Evolutionary conservation across 2,329 filamentous ascomycete species (phyloP), one percentile per base, ranked within the genome.

Genomic region (Aspergillus sp.): DNA sequence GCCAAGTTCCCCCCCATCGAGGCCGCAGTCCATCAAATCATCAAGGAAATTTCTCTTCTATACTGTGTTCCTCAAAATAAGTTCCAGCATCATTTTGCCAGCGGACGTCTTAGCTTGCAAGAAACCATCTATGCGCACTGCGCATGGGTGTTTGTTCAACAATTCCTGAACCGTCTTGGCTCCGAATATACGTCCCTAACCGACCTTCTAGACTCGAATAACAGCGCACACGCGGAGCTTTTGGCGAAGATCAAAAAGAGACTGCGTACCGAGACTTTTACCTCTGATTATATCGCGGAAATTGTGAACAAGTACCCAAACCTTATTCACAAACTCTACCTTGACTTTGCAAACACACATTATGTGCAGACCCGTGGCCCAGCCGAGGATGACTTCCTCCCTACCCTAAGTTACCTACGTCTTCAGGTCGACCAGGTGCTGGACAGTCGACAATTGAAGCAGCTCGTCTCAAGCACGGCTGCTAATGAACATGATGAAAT

Each of bases 41-140:
- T 95, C 81, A 98, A 98, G 83, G 95, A 99, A 76, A 89, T 96
- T 51, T 98, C 95, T 2, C 84, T 99, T 58, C 83, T 99, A 17
- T 99, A 98, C 85, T 99, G 95, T 75, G 90, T 99, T 65, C 95
- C 95, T 14, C 93, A 96, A 76, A 99, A 96, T 83, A 95, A 93
- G 77, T 91, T 99, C 75, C 93, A 97, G 77, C 81, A 83, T 58
- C 86, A 96, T 67, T 99, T 99, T 75, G 90, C 90, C 51, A 87
- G 85, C 15, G 93, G 93, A 50, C 85, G 89, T 66, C 82, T 99
- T 63, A 97, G 93, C 71, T 82, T 99, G 52, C 95, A 99, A 75
- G 95, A 99, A 79, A 93, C 93, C 12, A 92, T 97, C 69, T 99
- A 99, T 73, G 93, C 92, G 27, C 95, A 99, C 79, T 96, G 91